phyloP scores from a whole-genome alignment of 2,329 filamentous ascomycete species.

The Hypoxylon sp. region DNA sequence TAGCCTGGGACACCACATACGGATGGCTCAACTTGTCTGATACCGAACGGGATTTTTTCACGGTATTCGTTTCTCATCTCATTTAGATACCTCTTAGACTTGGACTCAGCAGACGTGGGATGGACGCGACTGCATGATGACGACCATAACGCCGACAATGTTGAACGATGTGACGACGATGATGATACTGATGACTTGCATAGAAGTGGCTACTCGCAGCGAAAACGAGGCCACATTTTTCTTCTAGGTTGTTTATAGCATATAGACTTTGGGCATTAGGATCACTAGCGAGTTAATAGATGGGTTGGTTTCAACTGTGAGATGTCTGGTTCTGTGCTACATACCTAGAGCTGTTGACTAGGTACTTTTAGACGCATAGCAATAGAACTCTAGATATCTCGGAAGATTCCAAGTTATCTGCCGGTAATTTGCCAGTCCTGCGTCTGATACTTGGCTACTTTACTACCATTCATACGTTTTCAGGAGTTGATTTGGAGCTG shows the following conservation, averaged over 20 bases:
- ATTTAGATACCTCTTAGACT: constrained; percentile 50
- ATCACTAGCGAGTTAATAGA: constrained; percentile 32
- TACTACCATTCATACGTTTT: neutral
- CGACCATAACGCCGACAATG: constrained; percentile 27
- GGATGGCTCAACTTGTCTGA: constrained; percentile 40
- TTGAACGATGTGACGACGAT: constrained; percentile 33
- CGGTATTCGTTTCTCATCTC: constrained; percentile 35
- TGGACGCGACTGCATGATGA: constrained; percentile 24
- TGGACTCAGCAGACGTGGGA: constrained; percentile 36
- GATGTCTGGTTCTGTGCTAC: constrained; percentile 7
- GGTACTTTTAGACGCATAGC: neutral
- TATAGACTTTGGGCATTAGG: constrained; percentile 35
- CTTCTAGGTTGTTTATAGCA: constrained; percentile 25
- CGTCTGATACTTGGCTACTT: neutral
- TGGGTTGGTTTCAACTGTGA: constrained; percentile 13
- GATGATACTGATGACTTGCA: constrained; percentile 38
- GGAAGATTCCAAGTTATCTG: constrained; percentile 3
- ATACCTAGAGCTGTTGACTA: neutral
- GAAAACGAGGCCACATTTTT: constrained; percentile 21
- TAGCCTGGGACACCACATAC: constrained; percentile 45
- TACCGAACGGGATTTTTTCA: constrained; percentile 38
- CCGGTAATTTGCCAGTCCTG: neutral
- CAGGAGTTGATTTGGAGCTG: neutral
- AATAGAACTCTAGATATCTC: neutral
- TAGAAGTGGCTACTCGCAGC: constrained; percentile 35